phyloP scores from a whole-genome alignment of 2,329 filamentous ascomycete species.

The Ophiosphaerella herpotricha region DNA sequence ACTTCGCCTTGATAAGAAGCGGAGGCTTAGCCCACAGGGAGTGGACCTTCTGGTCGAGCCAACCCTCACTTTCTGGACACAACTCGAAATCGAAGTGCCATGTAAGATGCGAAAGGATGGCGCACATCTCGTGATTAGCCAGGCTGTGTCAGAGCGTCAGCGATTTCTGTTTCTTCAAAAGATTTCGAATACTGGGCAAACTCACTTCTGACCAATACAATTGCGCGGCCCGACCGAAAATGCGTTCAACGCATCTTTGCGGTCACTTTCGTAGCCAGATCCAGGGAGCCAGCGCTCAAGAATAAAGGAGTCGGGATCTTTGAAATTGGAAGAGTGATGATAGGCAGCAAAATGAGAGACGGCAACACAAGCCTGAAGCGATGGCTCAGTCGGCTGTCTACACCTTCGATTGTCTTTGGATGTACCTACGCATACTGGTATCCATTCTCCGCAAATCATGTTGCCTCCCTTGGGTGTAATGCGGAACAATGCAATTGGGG shows the following conservation, averaged over 20 bases:
- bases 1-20: neutral
- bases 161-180: too few relatives aligned
- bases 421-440: slow-evolving; percentile 17
- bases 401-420: neutral
- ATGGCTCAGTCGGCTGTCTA: neutral
- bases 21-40: slow-evolving; percentile 39
- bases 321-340: slow-evolving; percentile 25
- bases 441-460: slow-evolving; percentile 13
- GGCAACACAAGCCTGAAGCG: slow-evolving; percentile 12
- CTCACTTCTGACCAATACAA: slow-evolving; percentile 19
- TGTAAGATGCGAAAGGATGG: slow-evolving; percentile 41
- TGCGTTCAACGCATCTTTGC: slow-evolving; percentile 34
- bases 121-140: slow-evolving; percentile 45
- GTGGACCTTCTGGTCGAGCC: slow-evolving; percentile 34
- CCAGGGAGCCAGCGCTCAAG: slow-evolving; percentile 31
- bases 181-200: neutral
- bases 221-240: slow-evolving; percentile 16
- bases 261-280: slow-evolving; percentile 22
- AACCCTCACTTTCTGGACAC: slow-evolving; percentile 26
- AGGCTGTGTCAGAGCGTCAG: slow-evolving; percentile 15
- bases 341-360: slow-evolving; percentile 19
- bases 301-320: slow-evolving; percentile 18
- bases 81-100: slow-evolving; percentile 45
- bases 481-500: too few relatives aligned
- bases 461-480: slow-evolving; percentile 11